A percentile compares a stretch with the other conserved stretches of the same genome.
These are phyloP conservation scores for Auricularia cornea DNA, from an alignment of 768 basidiomycete genomes.

Conservation along the genomic window DNA sequence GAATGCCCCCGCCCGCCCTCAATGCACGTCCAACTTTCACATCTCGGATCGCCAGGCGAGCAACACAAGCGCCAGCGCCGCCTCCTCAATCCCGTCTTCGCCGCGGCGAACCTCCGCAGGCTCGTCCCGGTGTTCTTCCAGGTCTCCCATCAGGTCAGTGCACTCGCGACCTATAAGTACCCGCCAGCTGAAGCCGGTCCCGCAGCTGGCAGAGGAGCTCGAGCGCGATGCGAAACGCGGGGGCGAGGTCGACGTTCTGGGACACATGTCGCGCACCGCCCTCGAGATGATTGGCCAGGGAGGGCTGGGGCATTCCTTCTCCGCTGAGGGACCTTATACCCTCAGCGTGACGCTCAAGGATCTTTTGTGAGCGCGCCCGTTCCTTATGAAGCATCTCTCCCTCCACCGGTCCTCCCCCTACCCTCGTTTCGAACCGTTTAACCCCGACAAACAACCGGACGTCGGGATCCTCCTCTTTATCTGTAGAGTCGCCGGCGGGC, in stretches of 20 bases:
- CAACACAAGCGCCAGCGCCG: constrained; percentile 3
- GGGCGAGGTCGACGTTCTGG: neutral
- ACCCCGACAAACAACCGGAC: too few relatives aligned
- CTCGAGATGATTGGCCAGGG: neutral
- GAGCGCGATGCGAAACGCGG: neutral
- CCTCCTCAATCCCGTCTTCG: constrained; percentile 3
- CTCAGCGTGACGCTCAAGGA: neutral
- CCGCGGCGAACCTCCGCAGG: neutral
- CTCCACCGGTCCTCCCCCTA: neutral
- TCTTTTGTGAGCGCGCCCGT: neutral
- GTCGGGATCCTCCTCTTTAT: too few relatives aligned
- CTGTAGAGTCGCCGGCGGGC: too few relatives aligned
- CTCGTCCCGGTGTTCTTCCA: constrained; percentile 4
- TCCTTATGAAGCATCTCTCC: neutral
- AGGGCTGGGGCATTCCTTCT: neutral
- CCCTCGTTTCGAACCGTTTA: neutral
- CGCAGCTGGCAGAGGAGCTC: neutral
- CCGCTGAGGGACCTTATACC: neutral
- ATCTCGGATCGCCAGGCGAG: neutral
- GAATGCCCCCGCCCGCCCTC: neutral
- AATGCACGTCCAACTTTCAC: neutral
- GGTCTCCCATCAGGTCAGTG: neutral
- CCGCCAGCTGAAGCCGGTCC: too few relatives aligned
- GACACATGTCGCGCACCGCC: neutral
- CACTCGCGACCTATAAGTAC: neutral